Conservation (phyloP, 371 early-diverging fungal genomes). For the Mucor plumbeus region DNA sequence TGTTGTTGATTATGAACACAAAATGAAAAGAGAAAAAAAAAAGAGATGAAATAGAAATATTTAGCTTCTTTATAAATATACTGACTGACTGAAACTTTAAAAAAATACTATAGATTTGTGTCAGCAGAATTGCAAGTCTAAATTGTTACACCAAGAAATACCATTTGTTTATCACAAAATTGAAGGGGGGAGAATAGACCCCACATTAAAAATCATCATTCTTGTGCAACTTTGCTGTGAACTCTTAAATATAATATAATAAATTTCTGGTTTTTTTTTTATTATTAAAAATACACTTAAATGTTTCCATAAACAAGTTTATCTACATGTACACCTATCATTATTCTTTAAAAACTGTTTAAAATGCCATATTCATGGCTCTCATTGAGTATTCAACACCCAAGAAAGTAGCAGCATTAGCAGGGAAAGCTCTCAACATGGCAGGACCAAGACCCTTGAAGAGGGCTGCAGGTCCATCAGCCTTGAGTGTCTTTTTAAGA, state of each 20-base stretch:
- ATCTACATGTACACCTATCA: conserved; percentile 15
- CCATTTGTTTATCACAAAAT: conserved; percentile 17
- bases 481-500: conserved; percentile 80
- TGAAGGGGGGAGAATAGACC: conserved; percentile 1
- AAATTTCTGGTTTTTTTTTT: neutral
- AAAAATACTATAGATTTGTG: conserved; percentile 19
- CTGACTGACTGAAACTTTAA: conserved; percentile 13
- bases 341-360: conserved; percentile 17
- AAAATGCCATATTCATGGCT: conserved; percentile 51
- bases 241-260: conserved; percentile 4
- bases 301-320: conserved; percentile 11
- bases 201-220: conserved; percentile 1
- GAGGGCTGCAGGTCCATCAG: conserved; percentile 91
- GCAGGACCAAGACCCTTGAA: conserved; percentile 95
- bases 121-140: conserved; percentile 23
- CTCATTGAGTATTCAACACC: conserved; percentile 57
- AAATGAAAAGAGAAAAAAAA: conserved; percentile 15
- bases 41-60: conserved; percentile 10
- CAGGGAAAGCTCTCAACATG: conserved; percentile 62
- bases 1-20: neutral
- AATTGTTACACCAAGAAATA: conserved; percentile 9
- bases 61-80: conserved; percentile 10
- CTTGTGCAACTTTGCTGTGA: conserved; percentile 11
- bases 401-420: conserved; percentile 79
- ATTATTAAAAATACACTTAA: conserved; percentile 17